Evolutionary conservation across 257 asterid species (phyloP).

Genomic region (Gentiana macrophylla): DNA sequence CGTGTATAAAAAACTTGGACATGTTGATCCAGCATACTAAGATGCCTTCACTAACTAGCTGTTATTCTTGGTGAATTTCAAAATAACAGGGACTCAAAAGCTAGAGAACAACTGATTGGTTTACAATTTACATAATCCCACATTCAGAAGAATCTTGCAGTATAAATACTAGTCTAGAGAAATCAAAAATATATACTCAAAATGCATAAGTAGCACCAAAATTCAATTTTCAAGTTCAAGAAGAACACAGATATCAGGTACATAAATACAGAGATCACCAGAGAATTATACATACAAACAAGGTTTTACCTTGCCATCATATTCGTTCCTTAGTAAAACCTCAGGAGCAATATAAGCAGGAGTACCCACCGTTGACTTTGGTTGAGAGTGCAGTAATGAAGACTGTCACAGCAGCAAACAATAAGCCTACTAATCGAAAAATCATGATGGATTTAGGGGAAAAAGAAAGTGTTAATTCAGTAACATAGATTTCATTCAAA

Average conservation of each 20-base stretch:
- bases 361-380: conserved; percentile 88
- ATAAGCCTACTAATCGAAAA: no score
- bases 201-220: not conserved
- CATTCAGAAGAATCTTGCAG: no score
- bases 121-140: no score
- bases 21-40: no score
- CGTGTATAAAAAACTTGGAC: no score
- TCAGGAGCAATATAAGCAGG: conserved; percentile 90
- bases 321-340: conserved; percentile 58
- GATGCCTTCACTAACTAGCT: no score
- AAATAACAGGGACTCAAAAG: no score
- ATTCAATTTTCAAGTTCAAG: not conserved
- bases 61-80: no score
- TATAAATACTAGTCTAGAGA: no score
- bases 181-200: not conserved
- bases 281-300: not conserved
- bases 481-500: not conserved
- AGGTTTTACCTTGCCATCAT: conserved; percentile 66
- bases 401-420: conserved; percentile 30
- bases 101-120: no score
- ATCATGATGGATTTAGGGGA: no score
- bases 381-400: conserved; percentile 76
- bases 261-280: not conserved
- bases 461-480: no score
- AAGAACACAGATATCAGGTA: not conserved